These are phyloP conservation scores for Fusarium udum DNA, from an alignment of 2,329 filamentous ascomycete genomes.

Conservation along the genomic window DNA sequence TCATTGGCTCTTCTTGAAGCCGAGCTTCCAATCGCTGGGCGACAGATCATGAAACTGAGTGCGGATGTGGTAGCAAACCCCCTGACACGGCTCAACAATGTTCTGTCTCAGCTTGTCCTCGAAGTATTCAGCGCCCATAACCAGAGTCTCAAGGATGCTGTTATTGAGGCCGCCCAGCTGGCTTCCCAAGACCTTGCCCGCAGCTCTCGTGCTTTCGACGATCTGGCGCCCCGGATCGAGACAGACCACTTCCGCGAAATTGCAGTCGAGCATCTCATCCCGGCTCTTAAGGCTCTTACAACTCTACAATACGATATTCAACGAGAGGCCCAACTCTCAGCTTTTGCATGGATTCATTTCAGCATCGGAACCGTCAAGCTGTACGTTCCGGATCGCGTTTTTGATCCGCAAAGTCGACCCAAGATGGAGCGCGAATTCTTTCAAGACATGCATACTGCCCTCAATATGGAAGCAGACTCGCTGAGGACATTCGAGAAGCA, in stretches of 20 bases:
- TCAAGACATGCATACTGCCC: slow-evolving; percentile 61
- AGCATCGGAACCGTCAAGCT: slow-evolving; percentile 78
- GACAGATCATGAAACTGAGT: slow-evolving; percentile 61
- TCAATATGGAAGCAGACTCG: slow-evolving; percentile 67
- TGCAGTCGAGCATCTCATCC: slow-evolving; percentile 55
- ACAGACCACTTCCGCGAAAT: slow-evolving; percentile 51
- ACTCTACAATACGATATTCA: slow-evolving; percentile 29
- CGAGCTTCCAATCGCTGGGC: slow-evolving; percentile 70
- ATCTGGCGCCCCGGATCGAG: slow-evolving; percentile 41
- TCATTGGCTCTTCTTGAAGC: slow-evolving; percentile 71
- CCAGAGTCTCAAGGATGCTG: slow-evolving; percentile 43
- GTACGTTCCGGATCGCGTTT: slow-evolving; percentile 86
- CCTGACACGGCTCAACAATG: slow-evolving; percentile 56
- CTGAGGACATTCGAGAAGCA: slow-evolving; percentile 71
- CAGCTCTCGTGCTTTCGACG: slow-evolving; percentile 28
- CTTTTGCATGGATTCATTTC: slow-evolving; percentile 78
- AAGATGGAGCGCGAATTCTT: slow-evolving; percentile 71
- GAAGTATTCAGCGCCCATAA: slow-evolving; percentile 54
- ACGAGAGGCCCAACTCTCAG: slow-evolving; percentile 47
- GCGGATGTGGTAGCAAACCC: slow-evolving; percentile 61
- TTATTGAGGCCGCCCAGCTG: slow-evolving; percentile 42
- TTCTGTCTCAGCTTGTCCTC: slow-evolving; percentile 58
- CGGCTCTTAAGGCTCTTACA: slow-evolving; percentile 57
- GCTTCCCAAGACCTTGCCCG: slow-evolving; percentile 15
- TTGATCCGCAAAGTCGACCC: slow-evolving; percentile 78